Conservation (phyloP, 305 asterid species). For the Petunia hybrid region DNA sequence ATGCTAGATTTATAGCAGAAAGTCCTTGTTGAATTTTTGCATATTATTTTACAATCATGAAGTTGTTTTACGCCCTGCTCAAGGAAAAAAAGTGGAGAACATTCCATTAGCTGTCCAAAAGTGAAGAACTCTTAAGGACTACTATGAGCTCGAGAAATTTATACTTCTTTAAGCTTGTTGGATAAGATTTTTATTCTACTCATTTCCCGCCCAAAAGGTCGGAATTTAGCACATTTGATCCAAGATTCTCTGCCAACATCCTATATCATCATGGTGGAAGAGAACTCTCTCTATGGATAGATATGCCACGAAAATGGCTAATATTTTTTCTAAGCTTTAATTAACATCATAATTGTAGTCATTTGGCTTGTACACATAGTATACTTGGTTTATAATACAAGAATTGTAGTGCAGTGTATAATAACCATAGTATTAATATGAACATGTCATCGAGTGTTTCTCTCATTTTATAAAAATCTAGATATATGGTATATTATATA, state of each 20-base stretch:
- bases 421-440: neutral
- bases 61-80: neutral
- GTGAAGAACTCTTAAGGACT: neutral
- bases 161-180: neutral
- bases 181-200: neutral
- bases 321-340: neutral
- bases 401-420: neutral
- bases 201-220: neutral
- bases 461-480: neutral
- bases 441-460: neutral
- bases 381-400: neutral
- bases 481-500: neutral
- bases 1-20: neutral
- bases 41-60: neutral
- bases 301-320: constrained; percentile 4
- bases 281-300: neutral
- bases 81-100: neutral
- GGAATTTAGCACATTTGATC: neutral
- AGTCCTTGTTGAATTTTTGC: constrained; percentile 1
- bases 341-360: neutral
- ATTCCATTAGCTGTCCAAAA: constrained; percentile 16
- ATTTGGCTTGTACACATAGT: neutral
- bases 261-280: neutral
- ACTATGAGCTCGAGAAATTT: constrained; percentile 22
- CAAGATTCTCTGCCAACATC: neutral